Evolutionary conservation across 2,329 filamentous ascomycete species (phyloP).

Genomic region (Talaromyces sp.): DNA sequence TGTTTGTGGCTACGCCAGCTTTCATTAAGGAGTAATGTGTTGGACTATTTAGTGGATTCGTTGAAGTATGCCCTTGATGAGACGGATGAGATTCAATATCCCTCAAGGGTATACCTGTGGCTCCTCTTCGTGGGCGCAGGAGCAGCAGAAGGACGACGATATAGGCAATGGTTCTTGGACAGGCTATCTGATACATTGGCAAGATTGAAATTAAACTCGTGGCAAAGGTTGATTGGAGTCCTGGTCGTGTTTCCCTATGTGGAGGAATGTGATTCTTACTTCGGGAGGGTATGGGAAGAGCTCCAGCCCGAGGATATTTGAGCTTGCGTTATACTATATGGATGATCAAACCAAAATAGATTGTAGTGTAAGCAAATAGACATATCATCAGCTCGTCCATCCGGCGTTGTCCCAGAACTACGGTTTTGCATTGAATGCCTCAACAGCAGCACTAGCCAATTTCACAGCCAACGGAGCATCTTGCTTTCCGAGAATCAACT

Average conservation of each 20-base stretch:
- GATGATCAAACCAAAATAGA: background rate
- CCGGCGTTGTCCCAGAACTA: background rate
- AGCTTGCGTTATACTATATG: background rate
- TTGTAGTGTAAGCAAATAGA: background rate
- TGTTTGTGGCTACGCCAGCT: conserved; percentile 9
- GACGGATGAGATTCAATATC: background rate
- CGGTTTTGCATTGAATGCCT: background rate
- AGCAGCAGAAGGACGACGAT: background rate
- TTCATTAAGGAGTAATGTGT: background rate
- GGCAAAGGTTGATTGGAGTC: background rate
- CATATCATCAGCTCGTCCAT: background rate
- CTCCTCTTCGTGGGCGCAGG: conserved; percentile 5
- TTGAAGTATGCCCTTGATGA: conserved; percentile 6
- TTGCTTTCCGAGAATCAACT: background rate
- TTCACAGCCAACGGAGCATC: conserved; percentile 13
- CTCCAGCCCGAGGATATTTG: background rate
- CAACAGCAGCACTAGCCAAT: conserved; percentile 5
- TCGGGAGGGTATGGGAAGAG: conserved; percentile 6
- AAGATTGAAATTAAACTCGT: conserved; percentile 1
- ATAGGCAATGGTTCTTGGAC: background rate
- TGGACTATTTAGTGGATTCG: conserved; percentile 3
- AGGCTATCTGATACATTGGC: background rate
- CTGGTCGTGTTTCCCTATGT: conserved; percentile 1
- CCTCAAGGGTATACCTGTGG: background rate
- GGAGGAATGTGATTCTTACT: conserved; percentile 1